A percentile compares a stretch with the other conserved stretches of the same genome.
These are phyloP conservation scores for Lodderomyces elongisporus DNA, from an alignment of 1,139 yeast species.

Conservation along the genomic window DNA sequence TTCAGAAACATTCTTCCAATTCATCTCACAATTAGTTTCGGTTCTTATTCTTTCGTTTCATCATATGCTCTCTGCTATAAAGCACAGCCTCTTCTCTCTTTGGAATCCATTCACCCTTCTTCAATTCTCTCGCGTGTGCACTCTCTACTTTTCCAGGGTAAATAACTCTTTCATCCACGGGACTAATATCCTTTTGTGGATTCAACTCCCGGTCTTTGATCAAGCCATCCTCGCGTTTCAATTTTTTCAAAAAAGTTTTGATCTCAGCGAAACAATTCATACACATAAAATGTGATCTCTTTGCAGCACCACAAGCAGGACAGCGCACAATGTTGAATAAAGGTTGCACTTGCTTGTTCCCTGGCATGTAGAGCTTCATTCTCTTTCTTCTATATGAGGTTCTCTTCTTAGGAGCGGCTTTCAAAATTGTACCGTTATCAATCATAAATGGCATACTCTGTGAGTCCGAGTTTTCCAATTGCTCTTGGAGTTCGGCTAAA, in stretches of 20 bases:
- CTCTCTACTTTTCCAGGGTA: slow-evolving; percentile 66
- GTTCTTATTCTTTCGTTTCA: slow-evolving; percentile 15
- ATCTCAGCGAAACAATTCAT: slow-evolving; percentile 89
- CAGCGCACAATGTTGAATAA: slow-evolving; percentile 78
- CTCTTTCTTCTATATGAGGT: slow-evolving; percentile 83
- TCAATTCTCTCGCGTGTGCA: slow-evolving; percentile 38
- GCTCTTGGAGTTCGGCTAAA: slow-evolving; percentile 28
- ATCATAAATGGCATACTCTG: slow-evolving; percentile 27
- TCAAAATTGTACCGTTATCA: slow-evolving; percentile 60
- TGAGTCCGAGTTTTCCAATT: slow-evolving; percentile 23
- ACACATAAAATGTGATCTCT: slow-evolving; percentile 85
- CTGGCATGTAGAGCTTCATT: slow-evolving; percentile 76
- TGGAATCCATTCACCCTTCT: slow-evolving; percentile 65
- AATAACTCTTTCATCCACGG: slow-evolving; percentile 57
- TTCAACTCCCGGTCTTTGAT: slow-evolving; percentile 12
- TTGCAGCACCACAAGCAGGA: slow-evolving; percentile 92
- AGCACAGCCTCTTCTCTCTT: slow-evolving; percentile 37
- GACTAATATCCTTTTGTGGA: slow-evolving; percentile 51
- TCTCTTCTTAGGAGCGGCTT: slow-evolving; percentile 93
- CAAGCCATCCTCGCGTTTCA: slow-evolving; percentile 35
- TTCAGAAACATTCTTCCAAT: no score
- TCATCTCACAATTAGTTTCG: no score
- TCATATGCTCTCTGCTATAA: slow-evolving; percentile 21
- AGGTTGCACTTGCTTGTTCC: slow-evolving; percentile 72
- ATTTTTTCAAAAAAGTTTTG: slow-evolving; percentile 60